Base-by-base conservation (phyloP, 805 yeast genomes). In the Lipomyces kockii region DNA sequence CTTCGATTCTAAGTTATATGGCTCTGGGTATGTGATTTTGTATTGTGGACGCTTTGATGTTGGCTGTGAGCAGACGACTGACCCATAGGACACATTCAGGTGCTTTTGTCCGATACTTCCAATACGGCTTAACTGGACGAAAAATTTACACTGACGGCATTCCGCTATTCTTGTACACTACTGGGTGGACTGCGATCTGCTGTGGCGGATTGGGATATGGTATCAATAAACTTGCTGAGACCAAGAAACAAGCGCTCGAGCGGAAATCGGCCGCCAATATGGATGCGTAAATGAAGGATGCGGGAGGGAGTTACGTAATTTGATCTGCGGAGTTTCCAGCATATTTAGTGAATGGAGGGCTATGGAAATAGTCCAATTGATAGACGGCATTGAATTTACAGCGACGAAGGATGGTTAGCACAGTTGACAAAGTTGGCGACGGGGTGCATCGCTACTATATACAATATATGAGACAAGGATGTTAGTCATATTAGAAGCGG, bases 111-210 rank as follows among this genome's bases (percentile, higher is more conserved):
- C 67, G 78, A 75, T 71, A 80, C 80, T 17, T 73, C 74, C 68
- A 75, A 71, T 60, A 76, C 74, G 75, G 76, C 71, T 70, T 80
- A 79, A 25, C 61, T 66, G 51, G 80, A 78, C 60, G 77, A 71
- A 72, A 72, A 66, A 34, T 66, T 68, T 56, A 74, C 77, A 39
- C 37, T 29, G 63, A 64, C 46, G 37, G 61, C 17, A 35, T 64
- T 7, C 20, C 58, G 11, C 25, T 34, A 25, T 20, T 54, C 25
- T 37, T 52, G 2, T 11, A 35, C 14, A 22, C 62, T 8, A 58
- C 60, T 20, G 63, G 46, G 14, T 7, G 43, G 35, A 54, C 46
- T 6, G 78, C 75, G 7, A 75, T 74, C 20, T 77, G 73, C 22
- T 79, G 76, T 63, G 76, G 74, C 22, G 79, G 75, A 25, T 68